These are phyloP conservation scores for Trichoderma sp. DNA, from an alignment of 2,329 filamentous ascomycete species.

Conservation along the genomic window DNA sequence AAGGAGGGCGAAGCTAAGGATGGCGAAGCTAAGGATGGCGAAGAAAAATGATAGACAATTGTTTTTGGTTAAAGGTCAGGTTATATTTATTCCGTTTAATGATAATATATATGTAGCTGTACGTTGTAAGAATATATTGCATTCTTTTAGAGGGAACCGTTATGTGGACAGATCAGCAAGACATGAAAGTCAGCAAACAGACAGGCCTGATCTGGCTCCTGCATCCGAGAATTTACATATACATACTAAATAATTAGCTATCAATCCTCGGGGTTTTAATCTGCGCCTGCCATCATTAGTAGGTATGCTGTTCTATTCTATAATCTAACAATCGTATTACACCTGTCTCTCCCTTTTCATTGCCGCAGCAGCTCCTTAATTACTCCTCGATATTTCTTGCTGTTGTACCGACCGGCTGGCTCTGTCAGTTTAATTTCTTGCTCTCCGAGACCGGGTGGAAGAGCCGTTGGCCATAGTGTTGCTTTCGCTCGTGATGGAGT, in stretches of 20 bases:
- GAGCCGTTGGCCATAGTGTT: background rate
- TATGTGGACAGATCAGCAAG: background rate
- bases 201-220: background rate
- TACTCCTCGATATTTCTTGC: background rate
- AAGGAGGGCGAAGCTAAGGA: background rate
- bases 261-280: too few relatives aligned
- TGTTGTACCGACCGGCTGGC: background rate
- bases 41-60: constrained; percentile 1
- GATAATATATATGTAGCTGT: background rate
- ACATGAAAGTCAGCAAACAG: background rate
- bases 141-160: background rate
- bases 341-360: background rate
- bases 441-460: constrained; percentile 9
- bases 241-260: background rate
- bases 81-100: constrained; percentile 2
- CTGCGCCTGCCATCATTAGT: background rate
- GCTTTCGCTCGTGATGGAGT: background rate
- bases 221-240: background rate
- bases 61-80: background rate
- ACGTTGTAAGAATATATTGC: background rate
- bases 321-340: background rate
- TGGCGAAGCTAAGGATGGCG: background rate
- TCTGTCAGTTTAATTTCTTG: background rate
- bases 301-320: background rate
- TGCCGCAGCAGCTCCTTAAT: background rate